phyloP scores from a whole-genome alignment of 192 early-diverging fungal genomes.

The Entrophospora sp. region DNA sequence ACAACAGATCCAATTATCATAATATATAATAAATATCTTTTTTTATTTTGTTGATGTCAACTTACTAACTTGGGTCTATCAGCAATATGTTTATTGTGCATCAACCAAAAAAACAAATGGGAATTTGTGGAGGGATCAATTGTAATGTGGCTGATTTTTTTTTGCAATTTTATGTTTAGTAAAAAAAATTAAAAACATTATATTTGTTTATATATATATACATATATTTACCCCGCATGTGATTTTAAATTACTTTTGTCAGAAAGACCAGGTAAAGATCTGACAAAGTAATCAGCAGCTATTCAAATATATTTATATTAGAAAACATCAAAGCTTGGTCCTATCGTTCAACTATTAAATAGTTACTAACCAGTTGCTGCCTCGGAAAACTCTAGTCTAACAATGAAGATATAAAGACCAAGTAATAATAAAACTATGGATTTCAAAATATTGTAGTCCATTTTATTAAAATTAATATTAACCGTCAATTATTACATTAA shows the following conservation, averaged over 20 bases:
- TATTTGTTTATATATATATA: background rate
- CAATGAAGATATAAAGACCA: too few relatives aligned
- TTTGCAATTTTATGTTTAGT: too few relatives aligned
- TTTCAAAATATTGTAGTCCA: too few relatives aligned
- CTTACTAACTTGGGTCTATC: constrained; percentile 10
- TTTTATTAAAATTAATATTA: too few relatives aligned
- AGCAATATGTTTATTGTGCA: constrained; percentile 16
- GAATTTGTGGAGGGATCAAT: background rate
- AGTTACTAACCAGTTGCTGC: too few relatives aligned
- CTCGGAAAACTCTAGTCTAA: too few relatives aligned
- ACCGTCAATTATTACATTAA: too few relatives aligned
- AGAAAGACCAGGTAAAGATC: background rate
- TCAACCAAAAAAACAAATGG: constrained; percentile 14
- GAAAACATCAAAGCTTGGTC: too few relatives aligned
- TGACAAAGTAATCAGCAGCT: constrained; percentile 10
- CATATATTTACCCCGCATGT: constrained; percentile 4
- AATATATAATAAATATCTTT: background rate
- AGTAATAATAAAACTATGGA: too few relatives aligned
- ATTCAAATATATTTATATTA: too few relatives aligned
- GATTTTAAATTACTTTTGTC: background rate
- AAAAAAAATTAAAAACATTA: background rate
- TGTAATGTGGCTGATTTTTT: background rate
- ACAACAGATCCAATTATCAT: background rate
- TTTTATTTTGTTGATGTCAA: background rate
- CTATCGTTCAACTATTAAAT: too few relatives aligned